A percentile compares a stretch with the other conserved stretches of the same genome.
These are phyloP conservation scores for Alloteropsis angusta DNA, from an alignment of 202 grass and related monocot species.

Conservation along the genomic window DNA sequence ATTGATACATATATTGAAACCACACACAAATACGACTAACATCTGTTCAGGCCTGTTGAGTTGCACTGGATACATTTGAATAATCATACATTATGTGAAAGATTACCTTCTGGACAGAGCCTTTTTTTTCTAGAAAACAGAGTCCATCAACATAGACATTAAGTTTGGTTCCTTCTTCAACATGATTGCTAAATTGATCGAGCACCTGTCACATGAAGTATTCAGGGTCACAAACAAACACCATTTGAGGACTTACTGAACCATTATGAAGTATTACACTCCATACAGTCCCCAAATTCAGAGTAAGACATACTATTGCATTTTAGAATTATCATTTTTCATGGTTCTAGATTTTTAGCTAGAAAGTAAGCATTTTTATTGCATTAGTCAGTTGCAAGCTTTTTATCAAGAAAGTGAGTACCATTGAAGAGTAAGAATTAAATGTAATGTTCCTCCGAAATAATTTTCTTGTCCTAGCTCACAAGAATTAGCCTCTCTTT, in stretches of 20 bases:
- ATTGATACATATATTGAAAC: background rate
- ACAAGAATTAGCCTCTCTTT: background rate
- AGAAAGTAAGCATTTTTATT: background rate
- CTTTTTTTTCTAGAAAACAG: conserved; percentile 26
- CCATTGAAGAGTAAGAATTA: background rate
- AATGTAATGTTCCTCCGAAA: background rate
- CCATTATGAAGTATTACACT: background rate
- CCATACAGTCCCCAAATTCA: background rate
- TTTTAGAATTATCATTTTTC: background rate
- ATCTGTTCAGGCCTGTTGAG: background rate
- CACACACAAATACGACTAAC: background rate
- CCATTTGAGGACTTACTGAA: background rate
- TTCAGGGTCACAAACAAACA: background rate
- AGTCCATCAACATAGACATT: conserved; percentile 18
- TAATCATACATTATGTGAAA: background rate
- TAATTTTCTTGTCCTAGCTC: background rate
- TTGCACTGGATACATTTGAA: background rate
- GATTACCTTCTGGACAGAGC: conserved; percentile 23
- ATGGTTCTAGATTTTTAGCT: background rate
- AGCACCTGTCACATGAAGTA: conserved; percentile 29
- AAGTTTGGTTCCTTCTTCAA: conserved; percentile 42
- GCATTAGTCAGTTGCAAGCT: background rate
- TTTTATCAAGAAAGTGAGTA: background rate
- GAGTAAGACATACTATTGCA: background rate
- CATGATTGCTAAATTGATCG: conserved; percentile 37